Evolutionary conservation across 495 filamentous ascomycete species (phyloP), one percentile per base, ranked within the genome.

Genomic region (Endocarpon pusillum): DNA sequence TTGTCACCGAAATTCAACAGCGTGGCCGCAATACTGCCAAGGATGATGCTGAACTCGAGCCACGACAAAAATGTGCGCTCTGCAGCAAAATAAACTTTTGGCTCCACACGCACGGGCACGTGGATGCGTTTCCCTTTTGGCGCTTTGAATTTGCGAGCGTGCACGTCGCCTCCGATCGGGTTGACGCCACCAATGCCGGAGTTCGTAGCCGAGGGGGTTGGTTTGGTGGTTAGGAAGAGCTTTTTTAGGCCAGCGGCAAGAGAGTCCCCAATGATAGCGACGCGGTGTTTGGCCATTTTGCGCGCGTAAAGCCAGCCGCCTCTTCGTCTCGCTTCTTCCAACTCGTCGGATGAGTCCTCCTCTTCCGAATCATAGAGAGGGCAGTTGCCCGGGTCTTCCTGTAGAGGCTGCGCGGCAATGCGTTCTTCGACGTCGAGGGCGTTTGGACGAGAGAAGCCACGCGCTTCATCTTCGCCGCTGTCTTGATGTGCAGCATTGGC

Each of bases 61-160:
- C 89, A 97, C 23, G 83, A 79, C 40, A 97, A 68, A 56, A 94
- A 97, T 9, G 89, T 97, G 39, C 89, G 71, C 50, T 97, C 89
- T 5, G 83, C 84, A 17, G 89, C 89, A 43, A 97, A 93, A 55
- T 85, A 91, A 40, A 97, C 89, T 53, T 97, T 97, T 2, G 89
- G 89, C 57, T 97, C 89, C 30, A 97, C 84, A 34, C 89, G 73
- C 27, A 96, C 76, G 19, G 86, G 89, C 16, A 97, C 87, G 42
- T 94, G 83, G 44, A 97, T 97, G 45, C 71, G 68, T 57, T 94
- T 94, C 16, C 86, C 86, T 51, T 76, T 78, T 6, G 89, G 89
- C 14, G 89, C 89, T 43, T 73, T 78, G 63, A 93, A 87, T 36
- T 64, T 67, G 57, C 69, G 66, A 43, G 55, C 49, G 49, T 81